Evolutionary conservation across 805 yeast genomes (phyloP).

Genomic region (Wickerhamiella australiensis): DNA sequence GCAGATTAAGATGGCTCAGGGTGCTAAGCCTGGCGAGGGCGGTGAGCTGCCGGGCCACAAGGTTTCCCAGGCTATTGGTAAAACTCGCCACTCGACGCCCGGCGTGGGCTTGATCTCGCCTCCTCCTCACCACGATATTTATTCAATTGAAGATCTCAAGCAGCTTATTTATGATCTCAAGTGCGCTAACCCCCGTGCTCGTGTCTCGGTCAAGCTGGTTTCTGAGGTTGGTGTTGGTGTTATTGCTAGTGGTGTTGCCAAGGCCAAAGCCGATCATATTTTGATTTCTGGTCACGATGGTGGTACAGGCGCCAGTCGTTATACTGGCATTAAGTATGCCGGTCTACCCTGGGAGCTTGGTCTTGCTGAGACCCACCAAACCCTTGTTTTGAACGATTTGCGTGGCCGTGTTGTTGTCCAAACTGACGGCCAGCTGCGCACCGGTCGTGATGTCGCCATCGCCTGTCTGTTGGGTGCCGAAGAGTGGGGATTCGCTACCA

Average conservation of each 20-base stretch:
- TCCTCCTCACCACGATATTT: slow-evolving; percentile 97
- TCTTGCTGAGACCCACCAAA: slow-evolving; percentile 95
- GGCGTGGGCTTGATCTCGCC: slow-evolving; percentile 97
- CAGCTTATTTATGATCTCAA: slow-evolving; percentile 93
- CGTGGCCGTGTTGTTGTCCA: slow-evolving; percentile 92
- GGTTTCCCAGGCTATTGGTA: slow-evolving; percentile 77
- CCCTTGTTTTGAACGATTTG: slow-evolving; percentile 85
- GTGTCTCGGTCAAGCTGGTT: slow-evolving; percentile 91
- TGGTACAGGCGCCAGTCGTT: slow-evolving; percentile 98
- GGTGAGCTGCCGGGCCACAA: slow-evolving; percentile 96
- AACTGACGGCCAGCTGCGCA: slow-evolving; percentile 96
- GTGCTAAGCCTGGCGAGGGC: slow-evolving; percentile 99
- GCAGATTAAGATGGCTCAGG: slow-evolving; percentile 98
- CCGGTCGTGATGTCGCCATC: slow-evolving; percentile 93
- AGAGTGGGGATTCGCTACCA: slow-evolving; percentile 96
- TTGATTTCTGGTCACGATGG: slow-evolving; percentile 97
- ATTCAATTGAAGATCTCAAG: slow-evolving; percentile 94
- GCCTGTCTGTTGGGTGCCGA: slow-evolving; percentile 96
- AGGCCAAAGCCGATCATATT: slow-evolving; percentile 95
- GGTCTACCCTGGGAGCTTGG: slow-evolving; percentile 99
- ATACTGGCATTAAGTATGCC: slow-evolving; percentile 94
- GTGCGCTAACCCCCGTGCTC: slow-evolving; percentile 93
- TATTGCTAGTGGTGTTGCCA: slow-evolving; percentile 97
- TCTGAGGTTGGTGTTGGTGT: slow-evolving; percentile 99
- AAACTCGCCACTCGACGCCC: slow-evolving; percentile 91